Base-by-base conservation (phyloP, 139 green algal genomes). In the Chlorella vulgaris region DNA sequence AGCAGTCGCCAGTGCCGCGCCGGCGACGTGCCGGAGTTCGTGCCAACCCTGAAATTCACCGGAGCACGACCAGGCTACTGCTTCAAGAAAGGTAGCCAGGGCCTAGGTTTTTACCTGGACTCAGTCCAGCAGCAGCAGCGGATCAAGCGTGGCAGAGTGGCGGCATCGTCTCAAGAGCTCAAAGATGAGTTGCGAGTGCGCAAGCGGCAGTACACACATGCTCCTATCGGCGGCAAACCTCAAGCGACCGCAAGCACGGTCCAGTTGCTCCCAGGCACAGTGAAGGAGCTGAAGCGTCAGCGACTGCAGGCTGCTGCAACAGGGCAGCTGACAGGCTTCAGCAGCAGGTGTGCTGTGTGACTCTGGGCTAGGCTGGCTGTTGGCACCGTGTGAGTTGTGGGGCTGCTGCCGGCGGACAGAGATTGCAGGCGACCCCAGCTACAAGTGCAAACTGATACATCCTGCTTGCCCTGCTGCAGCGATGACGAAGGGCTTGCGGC, bases 71-170 rank as follows among this genome's bases (percentile, higher is more conserved):
- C 38, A 2, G 92, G 92, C 1, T 93, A 90, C 29, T 84, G 79
- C 4, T 96, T 94, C 78, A 88, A 89, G 22, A 87, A 84, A 42
- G 93, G 90, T 13, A 62, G 62, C 0, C 68, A 89, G 65, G 93
- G 93, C 2, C 0, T 93, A 26, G 93, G 93, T 7, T 96, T 94
- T 77, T 95, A 96, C 74, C 18, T 55, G 2, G 90, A 93, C 35
- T 43, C 29, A 0, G 2, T 42, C 68, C 53, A 50, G 60, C 69
- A 58, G 67, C 58, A 69, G 28, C 51, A 43, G 51, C 82, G 50
- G 26, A 1, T 24, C 58, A 62, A 55, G 65, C 63, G 73, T n/a
- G 69, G 65, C 77, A 62, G 81, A 58, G 75, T 50, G 10, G 76
- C 77, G 0, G 50, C 53, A 15, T 4, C 47, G 22, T 22, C 69